Percentiles rank a stretch among this genome's conserved stretches.
phyloP scores from a whole-genome alignment of 257 asterid genomes.

The Solanum sitiens region DNA sequence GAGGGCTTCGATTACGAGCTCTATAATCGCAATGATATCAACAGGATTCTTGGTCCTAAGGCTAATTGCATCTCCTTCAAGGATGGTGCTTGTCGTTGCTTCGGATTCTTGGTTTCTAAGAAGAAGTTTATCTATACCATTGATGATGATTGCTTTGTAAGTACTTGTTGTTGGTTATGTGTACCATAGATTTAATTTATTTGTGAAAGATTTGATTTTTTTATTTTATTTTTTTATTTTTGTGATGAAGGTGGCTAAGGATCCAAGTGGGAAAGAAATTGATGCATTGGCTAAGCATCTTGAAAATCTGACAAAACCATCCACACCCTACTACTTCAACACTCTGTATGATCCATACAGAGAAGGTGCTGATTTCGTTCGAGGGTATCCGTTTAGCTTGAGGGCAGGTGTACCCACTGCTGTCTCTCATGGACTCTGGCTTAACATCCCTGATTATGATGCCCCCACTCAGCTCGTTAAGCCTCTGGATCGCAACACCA shows the following conservation, averaged over 20 bases:
- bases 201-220: background rate
- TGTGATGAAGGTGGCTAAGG: slow-evolving; percentile 25
- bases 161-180: background rate
- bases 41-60: slow-evolving; percentile 26
- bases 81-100: slow-evolving; percentile 39
- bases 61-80: slow-evolving; percentile 34
- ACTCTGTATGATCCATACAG: slow-evolving; percentile 31
- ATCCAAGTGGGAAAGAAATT: slow-evolving; percentile 31
- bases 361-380: slow-evolving; percentile 36
- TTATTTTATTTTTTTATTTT: no score
- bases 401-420: slow-evolving; percentile 36
- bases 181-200: background rate
- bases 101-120: slow-evolving; percentile 35
- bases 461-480: slow-evolving; percentile 40
- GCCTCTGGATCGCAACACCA: slow-evolving; percentile 33
- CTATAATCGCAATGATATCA: slow-evolving; percentile 27
- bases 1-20: slow-evolving; percentile 35
- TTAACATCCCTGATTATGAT: slow-evolving; percentile 36
- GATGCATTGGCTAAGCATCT: slow-evolving; percentile 21
- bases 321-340: slow-evolving; percentile 38
- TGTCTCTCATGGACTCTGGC: slow-evolving; percentile 40
- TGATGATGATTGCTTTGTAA: slow-evolving; percentile 31
- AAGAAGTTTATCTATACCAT: slow-evolving; percentile 34
- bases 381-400: slow-evolving; percentile 36
- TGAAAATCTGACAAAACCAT: slow-evolving; percentile 19